A percentile compares a stretch with the other conserved stretches of the same genome.
Evolutionary conservation across 768 basidiomycete species (phyloP).

Genomic region (Suillus alpinus): DNA sequence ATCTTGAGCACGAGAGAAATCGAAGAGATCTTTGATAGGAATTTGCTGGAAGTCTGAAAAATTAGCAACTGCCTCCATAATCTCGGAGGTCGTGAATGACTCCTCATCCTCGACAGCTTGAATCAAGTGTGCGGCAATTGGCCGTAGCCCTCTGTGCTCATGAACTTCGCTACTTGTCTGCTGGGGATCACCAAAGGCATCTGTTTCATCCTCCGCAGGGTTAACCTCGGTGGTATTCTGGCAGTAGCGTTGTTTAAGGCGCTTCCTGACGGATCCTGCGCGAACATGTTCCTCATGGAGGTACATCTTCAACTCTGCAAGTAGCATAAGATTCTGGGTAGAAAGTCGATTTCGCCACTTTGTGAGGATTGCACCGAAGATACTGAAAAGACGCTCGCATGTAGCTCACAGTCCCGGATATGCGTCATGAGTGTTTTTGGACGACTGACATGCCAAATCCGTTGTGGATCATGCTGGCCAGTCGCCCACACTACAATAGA

Average conservation of each 20-base stretch:
- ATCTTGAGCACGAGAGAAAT: background rate
- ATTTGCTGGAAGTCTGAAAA: background rate
- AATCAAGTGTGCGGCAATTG: background rate
- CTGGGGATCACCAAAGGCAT: background rate
- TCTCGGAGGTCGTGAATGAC: background rate
- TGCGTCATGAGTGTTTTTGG: slow-evolving; percentile 9
- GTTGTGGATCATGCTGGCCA: slow-evolving; percentile 1
- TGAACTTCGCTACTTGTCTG: background rate
- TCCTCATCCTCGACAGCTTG: background rate
- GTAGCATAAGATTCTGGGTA: slow-evolving; percentile 15
- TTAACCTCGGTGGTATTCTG: background rate
- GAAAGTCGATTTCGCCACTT: slow-evolving; percentile 23
- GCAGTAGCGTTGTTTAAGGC: slow-evolving; percentile 5
- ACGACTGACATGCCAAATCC: slow-evolving; percentile 10
- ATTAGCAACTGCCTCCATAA: background rate
- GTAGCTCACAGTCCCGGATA: slow-evolving; percentile 2
- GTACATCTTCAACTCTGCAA: slow-evolving; percentile 30
- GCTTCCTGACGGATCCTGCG: slow-evolving; percentile 4
- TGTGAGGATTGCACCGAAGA: slow-evolving; percentile 28
- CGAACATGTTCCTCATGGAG: slow-evolving; percentile 23
- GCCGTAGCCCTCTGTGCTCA: background rate
- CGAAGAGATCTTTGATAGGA: background rate
- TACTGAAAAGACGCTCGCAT: slow-evolving; percentile 28
- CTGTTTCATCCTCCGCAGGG: background rate
- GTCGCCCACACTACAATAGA: slow-evolving; percentile 10